phyloP scores from a whole-genome alignment of 305 asterid species.

The Fraxinus nigra region DNA sequence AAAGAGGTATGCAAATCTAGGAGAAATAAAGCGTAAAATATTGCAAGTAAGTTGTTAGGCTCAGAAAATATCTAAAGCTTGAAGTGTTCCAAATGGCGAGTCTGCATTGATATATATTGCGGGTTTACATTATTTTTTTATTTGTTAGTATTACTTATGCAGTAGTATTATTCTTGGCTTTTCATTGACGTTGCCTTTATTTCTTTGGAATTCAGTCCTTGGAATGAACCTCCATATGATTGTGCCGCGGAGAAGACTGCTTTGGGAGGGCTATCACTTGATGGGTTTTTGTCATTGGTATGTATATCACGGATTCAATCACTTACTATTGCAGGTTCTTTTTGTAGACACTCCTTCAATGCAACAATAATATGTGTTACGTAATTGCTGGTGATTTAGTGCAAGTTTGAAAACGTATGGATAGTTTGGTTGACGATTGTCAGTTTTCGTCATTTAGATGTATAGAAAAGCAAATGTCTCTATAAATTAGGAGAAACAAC shows the following conservation, averaged over 20 bases:
- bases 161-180: slow-evolving; percentile 19
- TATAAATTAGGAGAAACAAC: not conserved
- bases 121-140: not conserved
- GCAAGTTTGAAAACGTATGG: not conserved
- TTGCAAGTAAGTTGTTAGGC: slow-evolving; percentile 9
- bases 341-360: not conserved
- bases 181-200: slow-evolving; percentile 18
- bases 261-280: slow-evolving; percentile 77
- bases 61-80: not conserved
- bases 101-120: not conserved
- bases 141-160: not conserved
- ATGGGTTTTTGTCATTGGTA: slow-evolving; percentile 86
- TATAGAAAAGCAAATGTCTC: not conserved
- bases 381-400: slow-evolving; percentile 5
- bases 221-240: slow-evolving; percentile 83
- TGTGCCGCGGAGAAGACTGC: slow-evolving; percentile 86
- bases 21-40: not conserved
- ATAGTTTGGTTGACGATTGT: not conserved
- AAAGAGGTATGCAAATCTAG: not conserved
- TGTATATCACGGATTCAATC: slow-evolving; percentile 23
- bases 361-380: not conserved
- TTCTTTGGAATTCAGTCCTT: slow-evolving; percentile 60
- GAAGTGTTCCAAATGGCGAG: not conserved
- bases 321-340: not conserved
- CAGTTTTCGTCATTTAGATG: slow-evolving; percentile 3